These are phyloP conservation scores for Pseudonitzschia pungens DNA, from an alignment of 108 stramenopile species.

Conservation along the genomic window DNA sequence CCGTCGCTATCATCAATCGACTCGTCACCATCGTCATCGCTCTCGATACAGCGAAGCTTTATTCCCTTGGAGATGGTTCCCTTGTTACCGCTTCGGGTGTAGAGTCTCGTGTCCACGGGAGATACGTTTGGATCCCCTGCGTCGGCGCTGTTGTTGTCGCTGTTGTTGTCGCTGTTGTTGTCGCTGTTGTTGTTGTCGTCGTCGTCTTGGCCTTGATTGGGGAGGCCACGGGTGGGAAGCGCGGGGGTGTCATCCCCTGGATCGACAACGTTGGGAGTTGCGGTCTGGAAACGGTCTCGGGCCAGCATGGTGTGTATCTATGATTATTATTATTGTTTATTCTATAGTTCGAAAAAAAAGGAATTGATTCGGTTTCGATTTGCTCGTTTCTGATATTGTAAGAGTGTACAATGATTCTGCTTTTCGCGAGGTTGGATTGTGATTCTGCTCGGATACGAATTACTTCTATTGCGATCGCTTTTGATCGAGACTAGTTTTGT, in stretches of 20 bases:
- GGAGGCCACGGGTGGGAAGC: slow-evolving; percentile 5
- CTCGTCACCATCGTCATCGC: neutral
- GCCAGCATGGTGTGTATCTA: slow-evolving; percentile 33
- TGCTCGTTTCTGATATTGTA: no score
- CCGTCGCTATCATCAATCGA: slow-evolving; percentile 26
- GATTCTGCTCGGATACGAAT: no score
- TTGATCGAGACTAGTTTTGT: no score
- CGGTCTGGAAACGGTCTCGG: slow-evolving; percentile 39
- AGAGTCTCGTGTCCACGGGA: neutral
- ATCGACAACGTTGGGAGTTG: slow-evolving; percentile 58
- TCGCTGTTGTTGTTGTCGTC: neutral
- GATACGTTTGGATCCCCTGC: no score
- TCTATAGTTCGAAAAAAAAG: no score
- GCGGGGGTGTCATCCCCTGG: slow-evolving; percentile 41
- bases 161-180: neutral
- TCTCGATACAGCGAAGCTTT: neutral
- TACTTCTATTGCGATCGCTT: no score
- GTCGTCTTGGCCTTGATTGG: neutral
- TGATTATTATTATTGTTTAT: neutral
- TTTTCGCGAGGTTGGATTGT: no score
- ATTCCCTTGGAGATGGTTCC: slow-evolving; percentile 3
- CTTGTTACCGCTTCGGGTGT: slow-evolving; percentile 3
- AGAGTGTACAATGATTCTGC: no score
- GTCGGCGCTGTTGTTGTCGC: no score
- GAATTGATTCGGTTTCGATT: no score